Conservation (phyloP, 768 basidiomycete species). For the Russula lepida region DNA sequence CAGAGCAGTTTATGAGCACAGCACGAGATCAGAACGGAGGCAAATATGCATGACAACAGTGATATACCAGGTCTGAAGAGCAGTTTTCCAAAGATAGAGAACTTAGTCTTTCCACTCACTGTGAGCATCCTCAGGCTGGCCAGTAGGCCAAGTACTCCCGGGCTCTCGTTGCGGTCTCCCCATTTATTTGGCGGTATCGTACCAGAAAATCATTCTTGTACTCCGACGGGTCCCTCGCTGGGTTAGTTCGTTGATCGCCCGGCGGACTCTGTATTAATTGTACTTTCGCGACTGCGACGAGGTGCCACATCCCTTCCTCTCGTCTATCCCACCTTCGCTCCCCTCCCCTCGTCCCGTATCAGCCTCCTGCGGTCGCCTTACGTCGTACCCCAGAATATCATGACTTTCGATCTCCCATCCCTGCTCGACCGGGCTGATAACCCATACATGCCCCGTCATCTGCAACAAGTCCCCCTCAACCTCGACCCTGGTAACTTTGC, state of each 20-base stretch:
- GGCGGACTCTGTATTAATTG: slow-evolving; percentile 17
- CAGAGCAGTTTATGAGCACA: too few relatives aligned
- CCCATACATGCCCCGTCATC: slow-evolving; percentile 9
- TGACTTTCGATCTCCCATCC: background rate
- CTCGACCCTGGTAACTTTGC: background rate
- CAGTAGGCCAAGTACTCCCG: background rate
- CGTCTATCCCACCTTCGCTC: slow-evolving; percentile 4
- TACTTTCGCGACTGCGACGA: slow-evolving; percentile 10
- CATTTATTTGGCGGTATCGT: background rate
- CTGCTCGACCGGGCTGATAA: slow-evolving; percentile 9
- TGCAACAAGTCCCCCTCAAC: background rate
- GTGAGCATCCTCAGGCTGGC: background rate
- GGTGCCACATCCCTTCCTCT: slow-evolving; percentile 10
- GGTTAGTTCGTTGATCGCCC: slow-evolving; percentile 19
- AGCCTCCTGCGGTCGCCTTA: background rate
- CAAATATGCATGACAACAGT: background rate
- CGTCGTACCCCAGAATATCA: background rate
- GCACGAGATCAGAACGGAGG: background rate
- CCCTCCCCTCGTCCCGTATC: background rate
- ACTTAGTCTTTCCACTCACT: too few relatives aligned
- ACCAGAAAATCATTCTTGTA: background rate
- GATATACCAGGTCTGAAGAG: too few relatives aligned
- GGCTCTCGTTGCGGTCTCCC: background rate
- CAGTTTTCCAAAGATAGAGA: too few relatives aligned
- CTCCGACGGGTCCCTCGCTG: slow-evolving; percentile 19